Conservation (phyloP, 139 green algal species). For the Zygnema circumcarinatum region DNA sequence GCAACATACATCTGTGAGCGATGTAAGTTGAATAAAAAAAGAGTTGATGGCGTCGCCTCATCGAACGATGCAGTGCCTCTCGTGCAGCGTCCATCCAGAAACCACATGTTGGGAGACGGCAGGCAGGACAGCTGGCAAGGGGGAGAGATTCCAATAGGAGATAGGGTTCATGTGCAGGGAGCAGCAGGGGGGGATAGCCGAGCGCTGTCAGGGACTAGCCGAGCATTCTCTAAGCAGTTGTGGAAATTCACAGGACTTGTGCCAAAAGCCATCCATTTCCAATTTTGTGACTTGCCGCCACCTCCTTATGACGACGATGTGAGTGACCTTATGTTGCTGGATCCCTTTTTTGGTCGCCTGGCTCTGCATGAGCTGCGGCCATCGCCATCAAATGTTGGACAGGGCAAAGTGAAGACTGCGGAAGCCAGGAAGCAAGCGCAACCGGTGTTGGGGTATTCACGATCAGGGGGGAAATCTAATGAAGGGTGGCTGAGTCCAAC, state of each 20-base stretch:
- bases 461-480: too few relatives aligned
- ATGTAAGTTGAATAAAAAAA: constrained; percentile 37
- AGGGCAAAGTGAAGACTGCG: too few relatives aligned
- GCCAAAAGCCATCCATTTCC: constrained; percentile 42
- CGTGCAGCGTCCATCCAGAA: background rate
- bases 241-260: constrained; percentile 35
- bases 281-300: constrained; percentile 19
- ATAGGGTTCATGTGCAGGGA: constrained; percentile 39
- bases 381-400: too few relatives aligned
- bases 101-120: constrained; percentile 5
- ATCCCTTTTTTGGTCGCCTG: background rate
- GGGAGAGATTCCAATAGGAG: background rate
- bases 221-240: constrained; percentile 21
- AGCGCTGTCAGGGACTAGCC: background rate
- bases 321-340: background rate
- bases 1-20: constrained; percentile 37
- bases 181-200: background rate
- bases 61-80: too few relatives aligned
- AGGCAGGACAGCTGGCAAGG: background rate
- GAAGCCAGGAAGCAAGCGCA: too few relatives aligned
- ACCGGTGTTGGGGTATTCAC: too few relatives aligned
- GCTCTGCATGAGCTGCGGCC: too few relatives aligned
- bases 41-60: background rate
- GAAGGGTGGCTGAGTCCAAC: too few relatives aligned
- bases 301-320: constrained; percentile 13